These are phyloP conservation scores for Ganoderma lucidum DNA, from an alignment of 1,284 basidiomycete genomes.

Conservation along the genomic window DNA sequence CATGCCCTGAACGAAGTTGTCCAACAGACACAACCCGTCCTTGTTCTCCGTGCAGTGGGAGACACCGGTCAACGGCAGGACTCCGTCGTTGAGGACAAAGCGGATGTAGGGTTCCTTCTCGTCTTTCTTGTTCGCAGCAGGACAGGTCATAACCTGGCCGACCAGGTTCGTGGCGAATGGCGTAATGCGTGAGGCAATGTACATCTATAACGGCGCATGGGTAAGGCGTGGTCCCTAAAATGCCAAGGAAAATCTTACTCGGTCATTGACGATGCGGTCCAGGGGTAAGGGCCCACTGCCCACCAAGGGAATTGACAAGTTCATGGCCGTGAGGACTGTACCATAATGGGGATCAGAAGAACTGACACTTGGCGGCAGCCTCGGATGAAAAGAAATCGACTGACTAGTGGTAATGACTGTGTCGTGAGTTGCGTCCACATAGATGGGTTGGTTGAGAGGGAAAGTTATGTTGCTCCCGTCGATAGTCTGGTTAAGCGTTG, in stretches of 20 bases:
- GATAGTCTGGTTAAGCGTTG: slow-evolving; percentile 64
- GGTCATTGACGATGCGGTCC: slow-evolving; percentile 63
- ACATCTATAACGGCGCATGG: slow-evolving; percentile 45
- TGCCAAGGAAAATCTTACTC: slow-evolving; percentile 41
- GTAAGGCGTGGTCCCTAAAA: neutral
- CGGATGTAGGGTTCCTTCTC: slow-evolving; percentile 54
- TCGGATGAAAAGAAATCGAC: slow-evolving; percentile 19
- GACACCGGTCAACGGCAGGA: slow-evolving; percentile 60
- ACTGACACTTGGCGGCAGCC: neutral
- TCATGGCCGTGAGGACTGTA: slow-evolving; percentile 63
- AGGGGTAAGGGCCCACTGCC: slow-evolving; percentile 62
- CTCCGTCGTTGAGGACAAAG: slow-evolving; percentile 64
- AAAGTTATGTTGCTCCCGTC: slow-evolving; percentile 61
- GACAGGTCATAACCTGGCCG: slow-evolving; percentile 67
- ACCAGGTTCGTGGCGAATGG: slow-evolving; percentile 68
- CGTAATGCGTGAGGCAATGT: slow-evolving; percentile 52
- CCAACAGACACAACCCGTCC: slow-evolving; percentile 36
- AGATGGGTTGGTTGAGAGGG: slow-evolving; percentile 68
- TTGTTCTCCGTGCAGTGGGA: slow-evolving; percentile 35
- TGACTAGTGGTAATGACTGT: slow-evolving; percentile 50
- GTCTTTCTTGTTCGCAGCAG: slow-evolving; percentile 31
- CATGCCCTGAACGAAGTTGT: slow-evolving; percentile 37
- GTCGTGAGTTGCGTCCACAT: slow-evolving; percentile 64
- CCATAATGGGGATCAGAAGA: neutral
- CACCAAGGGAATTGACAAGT: slow-evolving; percentile 63